Evolutionary conservation across 306 rosid genomes (phyloP).

Genomic region (Psophocarpus tetragonolobus): DNA sequence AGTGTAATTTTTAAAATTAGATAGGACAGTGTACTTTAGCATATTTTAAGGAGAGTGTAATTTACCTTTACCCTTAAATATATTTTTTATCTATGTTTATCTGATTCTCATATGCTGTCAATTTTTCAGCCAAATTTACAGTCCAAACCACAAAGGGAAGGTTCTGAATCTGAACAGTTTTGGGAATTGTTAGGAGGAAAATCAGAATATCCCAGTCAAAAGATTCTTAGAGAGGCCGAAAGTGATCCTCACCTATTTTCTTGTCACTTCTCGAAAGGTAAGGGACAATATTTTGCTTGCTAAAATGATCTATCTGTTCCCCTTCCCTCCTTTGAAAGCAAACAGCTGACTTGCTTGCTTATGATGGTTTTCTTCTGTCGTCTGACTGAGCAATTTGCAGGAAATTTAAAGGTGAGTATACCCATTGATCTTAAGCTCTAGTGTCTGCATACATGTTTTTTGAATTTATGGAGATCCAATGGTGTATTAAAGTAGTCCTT

Average conservation of each 20-base stretch:
- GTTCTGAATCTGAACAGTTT: constrained; percentile 83
- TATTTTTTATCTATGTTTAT: constrained; percentile 29
- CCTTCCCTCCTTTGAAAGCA: constrained; percentile 1
- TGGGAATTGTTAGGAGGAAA: constrained; percentile 84
- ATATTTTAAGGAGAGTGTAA: not conserved
- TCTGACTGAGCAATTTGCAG: constrained; percentile 50
- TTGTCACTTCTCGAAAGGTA: constrained; percentile 72
- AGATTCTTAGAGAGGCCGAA: constrained; percentile 66
- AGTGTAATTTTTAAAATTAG: not conserved
- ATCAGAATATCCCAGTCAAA: constrained; percentile 74
- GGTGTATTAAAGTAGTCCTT: not conserved
- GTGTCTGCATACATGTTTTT: constrained; percentile 21
- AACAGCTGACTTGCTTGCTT: constrained; percentile 39
- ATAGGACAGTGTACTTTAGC: not conserved
- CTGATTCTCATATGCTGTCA: constrained; percentile 35
- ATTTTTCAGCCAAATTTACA: constrained; percentile 81
- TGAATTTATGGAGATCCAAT: constrained; percentile 18
- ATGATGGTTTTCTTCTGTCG: constrained; percentile 32
- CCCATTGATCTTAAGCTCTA: constrained; percentile 30
- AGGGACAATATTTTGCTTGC: constrained; percentile 24
- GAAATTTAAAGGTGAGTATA: constrained; percentile 68
- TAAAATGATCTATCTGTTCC: constrained; percentile 17
- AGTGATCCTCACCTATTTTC: constrained; percentile 80
- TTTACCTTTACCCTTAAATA: not conserved
- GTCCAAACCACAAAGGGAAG: constrained; percentile 82